phyloP scores from a whole-genome alignment of 352 stramenopile species.

The Pythium chondricola region DNA sequence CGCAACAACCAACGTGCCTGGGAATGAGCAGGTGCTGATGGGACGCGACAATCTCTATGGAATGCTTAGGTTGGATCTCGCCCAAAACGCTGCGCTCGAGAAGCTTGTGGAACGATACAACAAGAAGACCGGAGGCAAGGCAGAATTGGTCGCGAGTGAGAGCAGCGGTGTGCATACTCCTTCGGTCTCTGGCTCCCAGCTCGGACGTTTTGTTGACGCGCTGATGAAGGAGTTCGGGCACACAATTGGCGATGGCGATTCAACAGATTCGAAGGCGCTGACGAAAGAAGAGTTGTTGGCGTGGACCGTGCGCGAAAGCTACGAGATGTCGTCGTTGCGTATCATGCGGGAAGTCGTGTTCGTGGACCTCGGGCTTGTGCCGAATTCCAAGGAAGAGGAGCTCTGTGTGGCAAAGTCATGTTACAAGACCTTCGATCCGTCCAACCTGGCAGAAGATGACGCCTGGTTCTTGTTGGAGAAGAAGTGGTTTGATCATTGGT shows the following conservation, averaged over 20 bases:
- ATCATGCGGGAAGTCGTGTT: conserved; percentile 85
- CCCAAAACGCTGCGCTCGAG: conserved; percentile 68
- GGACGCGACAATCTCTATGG: conserved; percentile 75
- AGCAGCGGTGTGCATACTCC: conserved; percentile 52
- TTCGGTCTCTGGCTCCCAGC: conserved; percentile 70
- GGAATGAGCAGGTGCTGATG: conserved; percentile 43
- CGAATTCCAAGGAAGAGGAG: conserved; percentile 72
- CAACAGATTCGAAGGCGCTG: conserved; percentile 22
- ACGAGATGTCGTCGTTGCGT: conserved; percentile 69
- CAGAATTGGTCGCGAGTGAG: conserved; percentile 5
- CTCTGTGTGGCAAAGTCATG: conserved; percentile 62
- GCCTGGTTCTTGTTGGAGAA: conserved; percentile 79
- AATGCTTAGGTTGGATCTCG: conserved; percentile 79
- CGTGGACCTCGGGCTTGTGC: conserved; percentile 71
- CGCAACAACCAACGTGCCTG: conserved; percentile 22
- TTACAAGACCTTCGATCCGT: conserved; percentile 68
- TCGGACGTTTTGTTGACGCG: conserved; percentile 74
- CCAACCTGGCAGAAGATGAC: conserved; percentile 71
- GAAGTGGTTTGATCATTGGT: conserved; percentile 85
- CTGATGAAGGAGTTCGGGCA: conserved; percentile 46
- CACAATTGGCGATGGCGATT: not conserved
- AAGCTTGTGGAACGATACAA: conserved; percentile 60
- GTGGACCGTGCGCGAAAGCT: conserved; percentile 61
- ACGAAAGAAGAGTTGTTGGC: conserved; percentile 63
- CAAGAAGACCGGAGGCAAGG: conserved; percentile 9